These are phyloP conservation scores for Trypanosoma brucei DNA, from an alignment of 208 protist genomes.

Conservation along the genomic window DNA sequence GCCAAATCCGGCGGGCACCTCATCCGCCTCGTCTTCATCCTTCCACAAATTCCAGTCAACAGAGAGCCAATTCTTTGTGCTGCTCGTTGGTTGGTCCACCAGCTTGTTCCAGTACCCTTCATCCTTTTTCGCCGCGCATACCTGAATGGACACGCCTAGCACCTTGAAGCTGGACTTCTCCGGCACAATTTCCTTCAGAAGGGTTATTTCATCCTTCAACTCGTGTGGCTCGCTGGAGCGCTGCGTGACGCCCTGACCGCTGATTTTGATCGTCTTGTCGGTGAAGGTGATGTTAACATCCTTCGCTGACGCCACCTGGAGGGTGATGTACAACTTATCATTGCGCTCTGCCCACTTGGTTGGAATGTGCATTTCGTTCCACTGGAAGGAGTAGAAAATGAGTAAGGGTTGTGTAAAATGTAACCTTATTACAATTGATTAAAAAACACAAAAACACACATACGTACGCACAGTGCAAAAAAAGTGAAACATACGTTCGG, in stretches of 20 bases:
- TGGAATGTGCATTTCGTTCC: conserved; percentile 55
- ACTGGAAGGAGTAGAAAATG: background rate
- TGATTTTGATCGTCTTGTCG: conserved; percentile 68
- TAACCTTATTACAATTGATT: background rate
- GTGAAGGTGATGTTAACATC: conserved; percentile 77
- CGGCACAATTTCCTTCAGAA: conserved; percentile 81
- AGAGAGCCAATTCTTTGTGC: conserved; percentile 80
- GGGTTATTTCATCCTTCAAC: conserved; percentile 62
- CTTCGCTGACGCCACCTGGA: conserved; percentile 66
- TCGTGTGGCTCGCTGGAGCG: conserved; percentile 54
- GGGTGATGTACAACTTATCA: conserved; percentile 85
- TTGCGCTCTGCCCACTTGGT: conserved; percentile 89
- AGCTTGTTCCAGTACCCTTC: conserved; percentile 84
- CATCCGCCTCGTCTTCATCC: conserved; percentile 86
- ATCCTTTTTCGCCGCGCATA: conserved; percentile 87
- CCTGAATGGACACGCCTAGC: conserved; percentile 77
- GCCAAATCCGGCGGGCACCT: conserved; percentile 63
- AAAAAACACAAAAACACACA: no score
- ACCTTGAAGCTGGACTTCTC: conserved; percentile 83
- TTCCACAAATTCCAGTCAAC: conserved; percentile 91
- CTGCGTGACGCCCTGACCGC: conserved; percentile 67
- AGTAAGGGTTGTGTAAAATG: background rate
- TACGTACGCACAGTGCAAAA: no score
- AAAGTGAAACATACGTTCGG: no score
- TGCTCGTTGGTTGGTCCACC: conserved; percentile 60